Conservation (phyloP, 352 stramenopile species). For the Saprolegnia diclina region DNA sequence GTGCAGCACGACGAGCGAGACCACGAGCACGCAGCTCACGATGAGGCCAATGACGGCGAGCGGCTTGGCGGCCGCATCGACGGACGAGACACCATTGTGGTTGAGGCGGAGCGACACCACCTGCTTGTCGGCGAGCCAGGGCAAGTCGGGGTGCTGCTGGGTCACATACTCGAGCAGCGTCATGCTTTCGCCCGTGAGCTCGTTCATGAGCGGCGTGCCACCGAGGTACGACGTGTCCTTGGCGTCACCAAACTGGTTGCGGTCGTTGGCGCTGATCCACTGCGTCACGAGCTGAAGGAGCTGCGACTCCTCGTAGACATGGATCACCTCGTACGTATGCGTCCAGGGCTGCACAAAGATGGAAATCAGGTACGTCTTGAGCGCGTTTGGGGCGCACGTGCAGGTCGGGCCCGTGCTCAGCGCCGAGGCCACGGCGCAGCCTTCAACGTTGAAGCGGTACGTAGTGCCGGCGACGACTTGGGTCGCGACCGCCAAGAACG, state of each 20-base stretch:
- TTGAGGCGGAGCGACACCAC: not conserved
- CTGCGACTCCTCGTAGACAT: slow-evolving; percentile 8
- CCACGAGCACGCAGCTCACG: slow-evolving; percentile 19
- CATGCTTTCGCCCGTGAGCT: slow-evolving; percentile 44
- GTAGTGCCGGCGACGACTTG: slow-evolving; percentile 53
- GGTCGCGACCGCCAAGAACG: slow-evolving; percentile 34
- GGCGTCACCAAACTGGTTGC: slow-evolving; percentile 60
- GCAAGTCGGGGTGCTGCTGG: slow-evolving; percentile 42
- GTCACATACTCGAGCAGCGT: slow-evolving; percentile 71
- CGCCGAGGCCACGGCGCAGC: slow-evolving; percentile 31
- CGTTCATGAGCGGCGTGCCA: slow-evolving; percentile 74
- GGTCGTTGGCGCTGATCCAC: slow-evolving; percentile 51
- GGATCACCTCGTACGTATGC: slow-evolving; percentile 25
- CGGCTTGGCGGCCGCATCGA: not conserved
- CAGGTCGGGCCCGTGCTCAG: not conserved
- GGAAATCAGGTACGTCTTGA: slow-evolving; percentile 25
- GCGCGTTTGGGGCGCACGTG: slow-evolving; percentile 9
- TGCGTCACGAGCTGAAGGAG: slow-evolving; percentile 11
- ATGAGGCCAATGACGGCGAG: slow-evolving; percentile 19
- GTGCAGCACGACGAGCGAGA: slow-evolving; percentile 23
- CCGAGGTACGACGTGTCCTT: slow-evolving; percentile 55
- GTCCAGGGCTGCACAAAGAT: slow-evolving; percentile 31
- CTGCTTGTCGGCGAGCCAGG: slow-evolving; percentile 37
- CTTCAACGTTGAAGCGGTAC: slow-evolving; percentile 52
- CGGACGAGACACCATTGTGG: not conserved